These are phyloP conservation scores for Purpureocillium lavendulum DNA, from an alignment of 2,329 filamentous ascomycete genomes.

Conservation along the genomic window DNA sequence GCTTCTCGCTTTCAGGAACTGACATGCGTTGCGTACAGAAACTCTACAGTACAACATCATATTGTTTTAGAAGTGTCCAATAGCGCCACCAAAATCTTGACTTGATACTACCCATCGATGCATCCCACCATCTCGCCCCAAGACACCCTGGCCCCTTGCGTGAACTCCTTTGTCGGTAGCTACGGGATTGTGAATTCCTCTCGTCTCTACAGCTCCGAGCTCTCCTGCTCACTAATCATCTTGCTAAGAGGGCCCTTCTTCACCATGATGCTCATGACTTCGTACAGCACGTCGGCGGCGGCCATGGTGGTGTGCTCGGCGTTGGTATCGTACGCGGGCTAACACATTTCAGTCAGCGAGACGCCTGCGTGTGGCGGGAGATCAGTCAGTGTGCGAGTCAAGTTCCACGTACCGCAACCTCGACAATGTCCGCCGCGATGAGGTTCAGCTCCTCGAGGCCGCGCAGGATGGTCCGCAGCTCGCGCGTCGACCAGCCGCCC, in stretches of 20 bases:
- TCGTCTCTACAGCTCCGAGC: no score
- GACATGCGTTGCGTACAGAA: constrained; percentile 2
- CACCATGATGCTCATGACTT: constrained; percentile 12
- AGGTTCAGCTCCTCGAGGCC: constrained; percentile 72
- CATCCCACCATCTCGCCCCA: no score
- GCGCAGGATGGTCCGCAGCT: constrained; percentile 69
- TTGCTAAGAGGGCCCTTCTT: constrained; percentile 1
- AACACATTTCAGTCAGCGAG: no score
- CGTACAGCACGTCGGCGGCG: constrained; percentile 63
- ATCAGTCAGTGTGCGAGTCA: no score
- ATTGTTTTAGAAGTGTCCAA: constrained; percentile 9
- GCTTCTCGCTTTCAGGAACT: constrained; percentile 1
- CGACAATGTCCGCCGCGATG: constrained; percentile 77
- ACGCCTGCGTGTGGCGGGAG: no score
- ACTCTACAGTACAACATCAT: constrained; percentile 18
- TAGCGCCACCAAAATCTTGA: neutral
- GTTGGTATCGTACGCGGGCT: constrained; percentile 67
- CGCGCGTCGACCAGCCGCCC: constrained; percentile 77
- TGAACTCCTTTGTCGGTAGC: no score
- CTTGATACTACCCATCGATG: no score
- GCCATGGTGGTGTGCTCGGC: constrained; percentile 73
- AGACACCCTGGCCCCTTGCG: no score
- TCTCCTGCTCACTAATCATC: neutral
- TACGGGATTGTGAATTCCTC: no score
- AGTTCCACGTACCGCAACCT: constrained; percentile 57